Conservation (phyloP, 139 green algal genomes). For the Chlorella sp. region DNA sequence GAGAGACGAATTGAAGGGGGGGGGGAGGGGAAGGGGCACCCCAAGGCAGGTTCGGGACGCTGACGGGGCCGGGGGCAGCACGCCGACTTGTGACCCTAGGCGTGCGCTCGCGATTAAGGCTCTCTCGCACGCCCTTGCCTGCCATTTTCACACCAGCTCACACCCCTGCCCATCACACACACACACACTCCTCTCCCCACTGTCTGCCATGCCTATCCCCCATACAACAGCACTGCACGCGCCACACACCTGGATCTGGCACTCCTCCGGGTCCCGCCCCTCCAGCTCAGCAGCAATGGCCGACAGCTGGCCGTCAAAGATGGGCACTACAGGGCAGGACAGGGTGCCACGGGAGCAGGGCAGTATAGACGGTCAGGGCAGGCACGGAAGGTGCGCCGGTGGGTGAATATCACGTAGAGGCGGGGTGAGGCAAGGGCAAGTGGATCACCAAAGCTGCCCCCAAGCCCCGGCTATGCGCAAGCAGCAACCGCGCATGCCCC, state of each 20-base stretch:
- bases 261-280: conserved; percentile 41
- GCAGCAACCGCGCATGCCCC: not conserved
- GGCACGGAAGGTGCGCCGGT: too few relatives aligned
- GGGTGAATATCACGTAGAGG: too few relatives aligned
- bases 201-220: not conserved
- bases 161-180: too few relatives aligned
- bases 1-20: not conserved
- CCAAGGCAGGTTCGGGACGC: not conserved
- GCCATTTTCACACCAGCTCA: too few relatives aligned
- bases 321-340: conserved; percentile 39
- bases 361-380: not conserved
- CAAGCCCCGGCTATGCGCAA: not conserved
- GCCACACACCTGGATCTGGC: conserved; percentile 32
- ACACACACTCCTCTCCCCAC: too few relatives aligned
- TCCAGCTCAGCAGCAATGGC: conserved; percentile 44
- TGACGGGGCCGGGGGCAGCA: not conserved
- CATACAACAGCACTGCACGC: not conserved
- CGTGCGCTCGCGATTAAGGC: not conserved
- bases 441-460: not conserved
- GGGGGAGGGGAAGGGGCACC: not conserved
- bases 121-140: too few relatives aligned
- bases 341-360: not conserved
- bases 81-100: too few relatives aligned
- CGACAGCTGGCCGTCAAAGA: conserved; percentile 54
- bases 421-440: not conserved